phyloP scores from a whole-genome alignment of 2,329 filamentous ascomycete genomes.

The Stachybotrys chartarum region DNA sequence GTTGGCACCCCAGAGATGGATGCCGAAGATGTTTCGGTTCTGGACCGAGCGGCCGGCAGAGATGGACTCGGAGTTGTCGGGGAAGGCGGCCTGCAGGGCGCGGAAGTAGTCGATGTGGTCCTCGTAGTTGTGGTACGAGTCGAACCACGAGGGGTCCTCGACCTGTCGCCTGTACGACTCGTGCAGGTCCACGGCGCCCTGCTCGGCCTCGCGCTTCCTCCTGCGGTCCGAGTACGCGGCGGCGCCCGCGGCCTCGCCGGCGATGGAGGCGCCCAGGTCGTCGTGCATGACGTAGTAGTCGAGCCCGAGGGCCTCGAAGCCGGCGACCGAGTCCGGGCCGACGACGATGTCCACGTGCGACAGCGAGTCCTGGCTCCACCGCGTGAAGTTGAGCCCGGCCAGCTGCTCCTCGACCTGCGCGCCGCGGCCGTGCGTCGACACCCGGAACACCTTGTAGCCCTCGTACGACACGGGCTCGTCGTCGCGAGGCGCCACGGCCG shows the following conservation, averaged over 20 bases:
- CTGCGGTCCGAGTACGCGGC: slow-evolving; percentile 3
- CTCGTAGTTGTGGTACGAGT: slow-evolving; percentile 41
- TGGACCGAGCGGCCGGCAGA: slow-evolving; percentile 36
- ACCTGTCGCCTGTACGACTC: slow-evolving; percentile 13
- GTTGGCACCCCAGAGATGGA: slow-evolving; percentile 39
- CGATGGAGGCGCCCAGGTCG: slow-evolving; percentile 20
- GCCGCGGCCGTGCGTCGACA: slow-evolving; percentile 35
- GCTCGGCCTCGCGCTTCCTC: slow-evolving; percentile 6
- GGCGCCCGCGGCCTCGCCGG: slow-evolving; percentile 14
- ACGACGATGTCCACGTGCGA: slow-evolving; percentile 23
- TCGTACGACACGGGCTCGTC: slow-evolving; percentile 15
- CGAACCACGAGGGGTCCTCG: slow-evolving; percentile 35
- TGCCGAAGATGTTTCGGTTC: slow-evolving; percentile 48
- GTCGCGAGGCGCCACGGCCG: not conserved
- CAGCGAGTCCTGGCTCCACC: slow-evolving; percentile 11
- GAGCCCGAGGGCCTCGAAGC: slow-evolving; percentile 20
- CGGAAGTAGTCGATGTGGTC: slow-evolving; percentile 40
- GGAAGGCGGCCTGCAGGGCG: slow-evolving; percentile 32
- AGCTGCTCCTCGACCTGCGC: slow-evolving; percentile 25
- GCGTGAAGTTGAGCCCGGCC: slow-evolving; percentile 12
- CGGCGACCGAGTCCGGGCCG: slow-evolving; percentile 17
- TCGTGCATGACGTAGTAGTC: slow-evolving; percentile 20
- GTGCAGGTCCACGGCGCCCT: not conserved
- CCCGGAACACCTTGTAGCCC: slow-evolving; percentile 32
- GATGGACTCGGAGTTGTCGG: slow-evolving; percentile 38